These are phyloP conservation scores for Cladophialophora yegresii DNA, from an alignment of 2,329 filamentous ascomycete species.

Conservation along the genomic window DNA sequence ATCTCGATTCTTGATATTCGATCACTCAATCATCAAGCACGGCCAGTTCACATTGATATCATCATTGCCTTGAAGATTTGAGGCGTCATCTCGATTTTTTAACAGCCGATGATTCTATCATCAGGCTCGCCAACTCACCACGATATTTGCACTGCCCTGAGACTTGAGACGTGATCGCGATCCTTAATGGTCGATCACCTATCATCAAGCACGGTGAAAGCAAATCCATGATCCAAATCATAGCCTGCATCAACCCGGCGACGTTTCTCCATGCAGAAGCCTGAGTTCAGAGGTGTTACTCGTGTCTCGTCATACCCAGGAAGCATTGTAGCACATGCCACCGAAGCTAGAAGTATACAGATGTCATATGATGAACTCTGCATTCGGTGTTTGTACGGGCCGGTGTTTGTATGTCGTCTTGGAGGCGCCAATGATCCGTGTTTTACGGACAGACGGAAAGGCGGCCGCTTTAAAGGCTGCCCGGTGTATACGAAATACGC, in stretches of 20 bases:
- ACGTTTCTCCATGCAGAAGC: neutral
- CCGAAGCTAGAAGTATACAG: neutral
- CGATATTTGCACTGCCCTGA: too few relatives aligned
- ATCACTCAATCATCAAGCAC: too few relatives aligned
- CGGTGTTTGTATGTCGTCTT: slow-evolving; percentile 6
- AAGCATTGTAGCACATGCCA: neutral
- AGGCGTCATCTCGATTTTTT: neutral
- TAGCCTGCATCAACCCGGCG: neutral
- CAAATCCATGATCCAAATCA: neutral
- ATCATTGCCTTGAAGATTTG: neutral
- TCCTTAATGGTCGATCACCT: neutral
- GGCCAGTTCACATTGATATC: neutral
- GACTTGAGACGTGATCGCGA: too few relatives aligned
- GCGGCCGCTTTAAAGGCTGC: neutral
- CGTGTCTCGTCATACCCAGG: neutral
- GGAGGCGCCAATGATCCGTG: slow-evolving; percentile 1
- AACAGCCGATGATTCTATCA: neutral
- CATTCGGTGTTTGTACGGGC: neutral
- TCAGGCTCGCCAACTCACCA: too few relatives aligned
- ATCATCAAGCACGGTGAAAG: neutral
- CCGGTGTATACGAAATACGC: slow-evolving; percentile 1
- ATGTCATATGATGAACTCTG: slow-evolving; percentile 9
- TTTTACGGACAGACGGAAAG: neutral
- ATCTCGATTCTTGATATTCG: too few relatives aligned
- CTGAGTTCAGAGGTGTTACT: neutral